Evolutionary conservation across 495 filamentous ascomycete species (phyloP).

Genomic region (Tetracladium setigerum): DNA sequence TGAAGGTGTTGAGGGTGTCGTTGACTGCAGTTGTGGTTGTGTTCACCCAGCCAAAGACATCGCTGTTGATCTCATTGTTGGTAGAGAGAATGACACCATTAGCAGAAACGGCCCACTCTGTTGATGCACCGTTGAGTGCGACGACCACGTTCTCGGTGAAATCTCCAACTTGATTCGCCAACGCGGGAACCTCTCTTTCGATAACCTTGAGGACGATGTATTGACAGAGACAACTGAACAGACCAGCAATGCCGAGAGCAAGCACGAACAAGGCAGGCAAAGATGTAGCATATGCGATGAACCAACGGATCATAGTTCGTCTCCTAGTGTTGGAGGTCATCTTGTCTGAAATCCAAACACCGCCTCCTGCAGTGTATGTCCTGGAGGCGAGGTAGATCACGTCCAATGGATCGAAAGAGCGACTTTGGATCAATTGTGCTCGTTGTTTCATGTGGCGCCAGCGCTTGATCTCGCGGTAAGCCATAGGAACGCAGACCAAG

Average conservation of each 20-base stretch:
- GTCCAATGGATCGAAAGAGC: slow-evolving; percentile 72
- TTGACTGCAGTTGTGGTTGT: slow-evolving; percentile 76
- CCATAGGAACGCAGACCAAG: slow-evolving; percentile 67
- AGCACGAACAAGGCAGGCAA: slow-evolving; percentile 81
- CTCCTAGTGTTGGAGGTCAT: slow-evolving; percentile 55
- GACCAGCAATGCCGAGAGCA: slow-evolving; percentile 74
- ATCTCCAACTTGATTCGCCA: slow-evolving; percentile 67
- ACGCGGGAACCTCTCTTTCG: slow-evolving; percentile 65
- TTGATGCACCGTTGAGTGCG: slow-evolving; percentile 63
- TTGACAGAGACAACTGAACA: slow-evolving; percentile 81
- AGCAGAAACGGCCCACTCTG: slow-evolving; percentile 66
- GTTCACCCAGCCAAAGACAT: slow-evolving; percentile 84
- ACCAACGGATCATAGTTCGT: slow-evolving; percentile 73
- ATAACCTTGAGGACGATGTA: slow-evolving; percentile 67
- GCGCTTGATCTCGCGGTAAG: slow-evolving; percentile 68
- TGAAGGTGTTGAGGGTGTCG: slow-evolving; percentile 74
- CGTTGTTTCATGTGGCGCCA: slow-evolving; percentile 68
- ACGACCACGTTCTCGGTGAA: slow-evolving; percentile 76
- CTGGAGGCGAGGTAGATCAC: slow-evolving; percentile 81
- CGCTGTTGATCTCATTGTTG: slow-evolving; percentile 67
- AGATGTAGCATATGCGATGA: slow-evolving; percentile 79
- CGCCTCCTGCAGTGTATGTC: slow-evolving; percentile 61
- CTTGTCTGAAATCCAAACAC: slow-evolving; percentile 63
- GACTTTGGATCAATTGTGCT: slow-evolving; percentile 54
- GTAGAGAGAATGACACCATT: slow-evolving; percentile 64